Percentiles rank a stretch among this genome's conserved stretches.
phyloP scores from a whole-genome alignment of 768 basidiomycete genomes.

The Terana coerulea region DNA sequence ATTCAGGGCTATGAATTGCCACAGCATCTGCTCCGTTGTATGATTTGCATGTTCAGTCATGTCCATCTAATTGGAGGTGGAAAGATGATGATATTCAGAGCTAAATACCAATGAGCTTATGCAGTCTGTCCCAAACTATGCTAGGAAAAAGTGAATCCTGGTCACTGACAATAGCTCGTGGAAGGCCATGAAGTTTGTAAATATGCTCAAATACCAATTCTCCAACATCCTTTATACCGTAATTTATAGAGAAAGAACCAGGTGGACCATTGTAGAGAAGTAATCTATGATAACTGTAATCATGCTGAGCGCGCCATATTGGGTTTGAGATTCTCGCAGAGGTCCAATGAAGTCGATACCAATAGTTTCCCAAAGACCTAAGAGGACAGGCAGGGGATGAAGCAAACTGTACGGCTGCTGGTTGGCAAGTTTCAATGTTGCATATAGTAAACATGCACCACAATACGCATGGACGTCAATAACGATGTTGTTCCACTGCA shows the following conservation, averaged over 20 bases:
- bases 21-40: slow-evolving; percentile 29
- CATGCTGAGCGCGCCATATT: slow-evolving; percentile 21
- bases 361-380: slow-evolving; percentile 24
- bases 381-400: slow-evolving; percentile 20
- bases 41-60: slow-evolving; percentile 34
- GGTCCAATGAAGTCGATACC: slow-evolving; percentile 27
- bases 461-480: slow-evolving; percentile 26
- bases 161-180: slow-evolving; percentile 37
- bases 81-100: slow-evolving; percentile 27
- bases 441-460: slow-evolving; percentile 21
- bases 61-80: not conserved
- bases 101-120: slow-evolving; percentile 26
- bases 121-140: slow-evolving; percentile 37
- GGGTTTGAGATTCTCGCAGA: slow-evolving; percentile 20
- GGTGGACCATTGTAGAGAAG: slow-evolving; percentile 21
- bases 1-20: slow-evolving; percentile 22
- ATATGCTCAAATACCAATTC: slow-evolving; percentile 33
- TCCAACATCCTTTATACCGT: slow-evolving; percentile 31
- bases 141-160: slow-evolving; percentile 40
- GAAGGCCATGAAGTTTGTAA: slow-evolving; percentile 38
- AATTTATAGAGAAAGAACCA: slow-evolving; percentile 29
- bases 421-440: slow-evolving; percentile 15
- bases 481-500: slow-evolving; percentile 38
- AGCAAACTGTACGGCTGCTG: slow-evolving; percentile 24
- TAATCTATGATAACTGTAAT: slow-evolving; percentile 24